Evolutionary conservation across 106 monocot genomes (phyloP), one percentile per base, ranked within the genome.

Genomic region (Triglochin maritima): DNA sequence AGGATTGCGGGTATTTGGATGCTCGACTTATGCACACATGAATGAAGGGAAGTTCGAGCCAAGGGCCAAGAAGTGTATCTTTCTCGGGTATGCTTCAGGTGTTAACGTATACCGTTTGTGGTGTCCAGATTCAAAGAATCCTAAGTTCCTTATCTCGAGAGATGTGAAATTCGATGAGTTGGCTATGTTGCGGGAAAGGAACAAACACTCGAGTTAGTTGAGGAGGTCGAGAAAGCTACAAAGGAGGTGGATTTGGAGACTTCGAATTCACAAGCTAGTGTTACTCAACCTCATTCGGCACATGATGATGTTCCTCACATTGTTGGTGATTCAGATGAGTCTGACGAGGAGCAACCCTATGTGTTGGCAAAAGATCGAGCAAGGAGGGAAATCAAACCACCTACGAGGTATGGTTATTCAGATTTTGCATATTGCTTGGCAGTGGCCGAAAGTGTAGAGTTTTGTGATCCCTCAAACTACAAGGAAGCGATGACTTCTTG

Each of bases 1-100:
- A 48, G 50, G 49, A 1, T 16, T 71, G 7, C 47, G 10, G 42
- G 58, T 59, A 14, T 50, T 71, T 60, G 47, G 70, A 47, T 71
- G 47, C 17, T 15, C 5, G 48, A 1, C 60, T 46, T 71, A 71
- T 50, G 4, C n/a, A 6, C 60, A 71, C 41, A 59, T 71, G 17
- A 57, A 60, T 59, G 9, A 71, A 15, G 60, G 47, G 3, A 71
- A 71, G 15, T 5, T 71, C 3, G 49, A 66, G 4, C 50, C 10
- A 50, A 50, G 66, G 17, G 49, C 60, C 16, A 50, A 17, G 50
- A 66, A 66, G 9, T 13, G 29, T 0, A 52, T 17, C 8, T 66
- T 50, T 15, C 17, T 66, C 2, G 66, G 50, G 16, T 66, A 60
- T 69, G 69, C 6, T 69, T 42, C 8, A 14, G 14, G 57, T 46